Evolutionary conservation across 2,329 filamentous ascomycete genomes (phyloP).

Genomic region (Pyrenophora graminea): DNA sequence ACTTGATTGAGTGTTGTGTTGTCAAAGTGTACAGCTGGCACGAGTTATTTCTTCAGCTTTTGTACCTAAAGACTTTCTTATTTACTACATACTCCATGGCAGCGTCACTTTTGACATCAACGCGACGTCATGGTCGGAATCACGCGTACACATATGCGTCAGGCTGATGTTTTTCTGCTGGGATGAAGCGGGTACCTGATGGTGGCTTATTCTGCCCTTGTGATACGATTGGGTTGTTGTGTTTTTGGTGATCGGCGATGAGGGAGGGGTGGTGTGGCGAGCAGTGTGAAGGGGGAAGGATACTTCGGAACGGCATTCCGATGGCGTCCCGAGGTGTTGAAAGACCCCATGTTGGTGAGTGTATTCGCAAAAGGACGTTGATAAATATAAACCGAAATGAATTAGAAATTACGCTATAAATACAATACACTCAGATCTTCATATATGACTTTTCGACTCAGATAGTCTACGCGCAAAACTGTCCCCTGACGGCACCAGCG

Average conservation of each 20-base stretch:
- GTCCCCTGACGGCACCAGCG: constrained; percentile 59
- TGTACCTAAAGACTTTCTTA: not conserved
- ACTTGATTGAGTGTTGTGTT: not conserved
- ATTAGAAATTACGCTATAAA: too few relatives aligned
- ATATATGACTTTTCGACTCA: too few relatives aligned
- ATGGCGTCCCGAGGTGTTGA: not conserved
- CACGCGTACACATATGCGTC: not conserved
- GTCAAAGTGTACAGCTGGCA: not conserved
- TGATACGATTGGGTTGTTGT: not conserved
- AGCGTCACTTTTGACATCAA: constrained; percentile 23
- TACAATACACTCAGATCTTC: too few relatives aligned
- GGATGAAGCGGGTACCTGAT: constrained; percentile 5
- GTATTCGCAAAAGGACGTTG: too few relatives aligned
- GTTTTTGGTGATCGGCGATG: constrained; percentile 5
- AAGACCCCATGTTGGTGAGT: too few relatives aligned
- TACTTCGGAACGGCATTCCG: constrained; percentile 1
- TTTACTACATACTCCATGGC: not conserved
- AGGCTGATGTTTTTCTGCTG: not conserved
- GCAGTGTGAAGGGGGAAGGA: not conserved
- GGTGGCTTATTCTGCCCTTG: not conserved
- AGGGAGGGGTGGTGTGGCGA: not conserved
- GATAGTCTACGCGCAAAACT: constrained; percentile 28
- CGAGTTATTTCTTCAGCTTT: not conserved
- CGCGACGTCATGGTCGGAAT: constrained; percentile 15
- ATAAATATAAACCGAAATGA: too few relatives aligned